Evolutionary conservation across 2,329 filamentous ascomycete species (phyloP).

Genomic region (Sporothrix humicola): DNA sequence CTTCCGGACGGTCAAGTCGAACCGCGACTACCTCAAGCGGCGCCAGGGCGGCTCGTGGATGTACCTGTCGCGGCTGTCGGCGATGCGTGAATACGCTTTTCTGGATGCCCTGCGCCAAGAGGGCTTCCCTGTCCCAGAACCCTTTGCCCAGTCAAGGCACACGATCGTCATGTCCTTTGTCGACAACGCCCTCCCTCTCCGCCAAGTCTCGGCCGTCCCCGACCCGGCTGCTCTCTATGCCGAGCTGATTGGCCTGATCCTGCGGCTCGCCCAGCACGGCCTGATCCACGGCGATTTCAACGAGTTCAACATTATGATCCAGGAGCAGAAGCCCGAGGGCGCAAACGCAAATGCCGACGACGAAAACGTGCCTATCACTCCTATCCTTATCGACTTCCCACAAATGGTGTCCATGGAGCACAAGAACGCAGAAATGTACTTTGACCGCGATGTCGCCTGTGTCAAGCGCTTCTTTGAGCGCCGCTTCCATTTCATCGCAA

Average conservation of each 20-base stretch:
- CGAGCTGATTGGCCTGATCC: constrained; percentile 86
- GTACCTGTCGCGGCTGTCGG: constrained; percentile 93
- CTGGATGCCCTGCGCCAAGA: constrained; percentile 85
- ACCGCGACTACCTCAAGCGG: constrained; percentile 91
- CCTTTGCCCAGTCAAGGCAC: constrained; percentile 87
- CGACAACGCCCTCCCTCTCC: constrained; percentile 88
- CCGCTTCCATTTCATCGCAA: constrained; percentile 84
- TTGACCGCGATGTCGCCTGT: constrained; percentile 93
- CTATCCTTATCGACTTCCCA: constrained; percentile 94
- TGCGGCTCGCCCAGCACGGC: constrained; percentile 81
- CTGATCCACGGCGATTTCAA: constrained; percentile 99
- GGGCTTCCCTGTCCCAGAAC: constrained; percentile 87
- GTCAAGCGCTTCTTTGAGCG: constrained; percentile 93
- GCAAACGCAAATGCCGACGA: constrained; percentile 41
- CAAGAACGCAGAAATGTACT: constrained; percentile 93
- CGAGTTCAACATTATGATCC: constrained; percentile 97
- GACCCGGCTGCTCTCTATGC: constrained; percentile 85
- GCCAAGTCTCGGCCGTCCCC: constrained; percentile 83
- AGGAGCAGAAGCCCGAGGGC: constrained; percentile 69
- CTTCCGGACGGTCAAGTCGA: constrained; percentile 94
- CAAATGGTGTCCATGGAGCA: constrained; percentile 98
- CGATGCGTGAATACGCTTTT: constrained; percentile 92
- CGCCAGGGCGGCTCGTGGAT: constrained; percentile 83
- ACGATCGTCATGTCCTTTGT: constrained; percentile 96
- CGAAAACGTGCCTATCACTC: constrained; percentile 57